Base-by-base conservation (phyloP, 768 basidiomycete genomes). In the Naganishia vishniacii region DNA sequence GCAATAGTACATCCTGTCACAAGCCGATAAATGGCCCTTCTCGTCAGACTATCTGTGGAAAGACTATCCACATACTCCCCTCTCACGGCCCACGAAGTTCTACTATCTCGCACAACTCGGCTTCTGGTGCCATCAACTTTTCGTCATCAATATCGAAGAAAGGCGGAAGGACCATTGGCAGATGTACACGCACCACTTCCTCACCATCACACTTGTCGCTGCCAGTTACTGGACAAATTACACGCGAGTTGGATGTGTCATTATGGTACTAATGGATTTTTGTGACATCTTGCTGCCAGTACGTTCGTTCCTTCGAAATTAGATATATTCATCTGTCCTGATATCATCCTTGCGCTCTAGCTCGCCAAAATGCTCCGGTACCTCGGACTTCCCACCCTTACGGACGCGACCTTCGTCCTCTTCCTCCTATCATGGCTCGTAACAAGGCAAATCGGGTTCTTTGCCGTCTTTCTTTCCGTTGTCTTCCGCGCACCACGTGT, bases 161-260 rank as follows among this genome's bases (percentile, higher is more conserved):
- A 83, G 85, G 61, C 82, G 95, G 62, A 91, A 90, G 75, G 95
- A 99, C 77, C 91, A 97, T 77, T 80, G 81, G 70, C 94, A 97
- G 78, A 97, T 97, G 94, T 88, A 97, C 83, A 80, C 86, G 26
- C 95, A 99, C 80, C 95, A 99, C 75, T 74, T 94, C 70, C 87
- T 98, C 69, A 94, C 92, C 13, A 82, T 92, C 65, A 73, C 81
- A 51, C 83, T 99, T 66, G 85, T 97, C 79, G 77, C 81, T 34
- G 72, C 80, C 42, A 91, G 89, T 76, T 98, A 95, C 78, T 82
- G 82, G 65, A 84, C 82, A 74, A 87, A 92, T 78, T 87, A 86
- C 74, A 94, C 90, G 9, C 87, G 92, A 47, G 83, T 93, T 46
- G 95, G 95, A 16, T 89, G 87, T 69, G 80, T 91, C 48, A 85